These are phyloP conservation scores for Strigomonas galati DNA, from an alignment of 208 protist species.

Conservation along the genomic window DNA sequence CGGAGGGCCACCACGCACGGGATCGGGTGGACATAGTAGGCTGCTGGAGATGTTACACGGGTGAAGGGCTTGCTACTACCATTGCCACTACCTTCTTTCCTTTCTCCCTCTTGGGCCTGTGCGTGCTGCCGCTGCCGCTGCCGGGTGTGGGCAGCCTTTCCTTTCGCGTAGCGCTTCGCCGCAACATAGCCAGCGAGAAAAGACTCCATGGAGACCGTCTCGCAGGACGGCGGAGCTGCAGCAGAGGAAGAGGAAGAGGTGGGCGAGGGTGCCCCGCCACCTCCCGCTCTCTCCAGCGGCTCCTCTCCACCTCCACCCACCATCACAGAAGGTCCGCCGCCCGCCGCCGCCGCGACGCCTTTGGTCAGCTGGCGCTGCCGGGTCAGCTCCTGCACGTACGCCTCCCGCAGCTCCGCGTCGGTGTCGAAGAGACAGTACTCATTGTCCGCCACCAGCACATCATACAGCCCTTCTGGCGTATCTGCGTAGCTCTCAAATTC, in stretches of 20 bases:
- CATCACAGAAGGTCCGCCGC: slow-evolving; percentile 3
- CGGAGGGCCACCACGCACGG: slow-evolving; percentile 72
- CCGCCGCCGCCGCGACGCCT: slow-evolving; percentile 10
- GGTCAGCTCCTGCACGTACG: slow-evolving; percentile 46
- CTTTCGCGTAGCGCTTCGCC: slow-evolving; percentile 48
- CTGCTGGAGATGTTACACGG: slow-evolving; percentile 33
- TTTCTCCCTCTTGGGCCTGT: slow-evolving; percentile 4
- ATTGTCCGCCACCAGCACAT: slow-evolving; percentile 55
- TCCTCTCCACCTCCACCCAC: background rate
- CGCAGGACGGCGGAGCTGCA: background rate
- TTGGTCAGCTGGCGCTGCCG: slow-evolving; percentile 27
- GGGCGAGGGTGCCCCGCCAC: slow-evolving; percentile 8
- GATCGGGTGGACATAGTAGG: slow-evolving; percentile 67
- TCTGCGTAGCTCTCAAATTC: slow-evolving; percentile 52
- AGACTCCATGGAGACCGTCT: slow-evolving; percentile 28
- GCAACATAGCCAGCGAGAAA: slow-evolving; percentile 52
- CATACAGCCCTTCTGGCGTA: slow-evolving; percentile 62
- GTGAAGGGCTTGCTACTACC: background rate
- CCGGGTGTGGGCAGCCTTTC: slow-evolving; percentile 40
- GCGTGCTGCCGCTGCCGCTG: no score
- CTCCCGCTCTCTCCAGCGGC: background rate
- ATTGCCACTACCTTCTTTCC: background rate
- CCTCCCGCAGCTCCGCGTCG: slow-evolving; percentile 51
- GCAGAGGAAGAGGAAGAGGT: slow-evolving; percentile 5
- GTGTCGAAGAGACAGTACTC: slow-evolving; percentile 63